Evolutionary conservation across 2,329 filamentous ascomycete species (phyloP), one percentile per base, ranked within the genome.

Genomic region (Cladosporium oxysporum): DNA sequence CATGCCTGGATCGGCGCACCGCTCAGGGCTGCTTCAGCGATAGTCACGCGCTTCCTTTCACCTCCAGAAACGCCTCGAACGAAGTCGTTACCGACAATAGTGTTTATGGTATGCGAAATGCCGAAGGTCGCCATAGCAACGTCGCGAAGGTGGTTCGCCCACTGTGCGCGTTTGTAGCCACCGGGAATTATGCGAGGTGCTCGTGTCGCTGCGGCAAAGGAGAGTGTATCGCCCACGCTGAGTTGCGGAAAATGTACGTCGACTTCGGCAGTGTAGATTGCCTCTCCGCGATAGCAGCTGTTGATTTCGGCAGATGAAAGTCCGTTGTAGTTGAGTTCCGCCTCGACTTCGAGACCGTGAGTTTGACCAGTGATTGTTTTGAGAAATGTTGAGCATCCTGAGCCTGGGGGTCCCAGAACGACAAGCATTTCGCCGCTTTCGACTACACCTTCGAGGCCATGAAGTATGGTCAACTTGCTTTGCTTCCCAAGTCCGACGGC

Each of bases 291-390:
- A 79, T 94, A 93, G 68, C 86, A 83, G 14, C 86, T 87, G 79
- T 91, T 87, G 90, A 95, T 94, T 74, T 92, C 86, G 73, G 90
- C 80, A 65, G 91, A 84, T 2, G 86, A 81, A 72, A 92, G 84
- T 83, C 88, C 90, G 76, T 95, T 90, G 74, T 96, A 96, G 79
- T 96, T 94, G 75, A 96, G 87, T 68, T 91, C 87, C 3, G 90
- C 80, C 57, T 92, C 90, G 16, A 95, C 83, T 71, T 85, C 87
- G 71, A 96, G 88, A 60, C 92, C 92, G 71, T 93, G 90, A 28
- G 90, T 91, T 78, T 96, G 91, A 67, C 92, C 92, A 4, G 91
- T 87, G 70, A 96, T 87, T 0, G 91, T 91, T 81, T 96, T 96
- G 66, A 96, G 82, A 69, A 96, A 89, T 1, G 92, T 96, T 18